phyloP scores from a whole-genome alignment of 768 basidiomycete genomes.

The Flagelloscypha sp. region DNA sequence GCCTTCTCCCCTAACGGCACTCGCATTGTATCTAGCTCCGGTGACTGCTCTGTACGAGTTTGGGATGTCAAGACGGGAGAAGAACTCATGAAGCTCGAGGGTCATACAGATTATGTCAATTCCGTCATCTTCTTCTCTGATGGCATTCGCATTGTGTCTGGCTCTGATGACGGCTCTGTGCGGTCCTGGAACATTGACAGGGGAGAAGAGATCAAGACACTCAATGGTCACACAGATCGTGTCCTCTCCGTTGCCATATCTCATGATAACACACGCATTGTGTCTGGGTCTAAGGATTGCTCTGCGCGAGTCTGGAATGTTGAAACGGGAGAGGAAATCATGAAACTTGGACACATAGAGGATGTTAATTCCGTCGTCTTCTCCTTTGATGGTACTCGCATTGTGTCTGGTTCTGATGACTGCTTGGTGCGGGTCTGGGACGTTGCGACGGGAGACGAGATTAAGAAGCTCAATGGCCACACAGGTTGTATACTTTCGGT shows the following conservation, averaged over 20 bases:
- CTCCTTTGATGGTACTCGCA: slow-evolving; percentile 13
- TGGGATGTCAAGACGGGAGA: slow-evolving; percentile 8
- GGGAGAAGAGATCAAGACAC: neutral
- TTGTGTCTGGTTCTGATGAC: slow-evolving; percentile 15
- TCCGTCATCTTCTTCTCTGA: slow-evolving; percentile 8
- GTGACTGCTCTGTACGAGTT: slow-evolving; percentile 7
- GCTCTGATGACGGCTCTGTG: slow-evolving; percentile 5
- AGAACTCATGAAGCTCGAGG: neutral
- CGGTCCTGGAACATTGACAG: slow-evolving; percentile 7
- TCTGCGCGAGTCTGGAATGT: slow-evolving; percentile 9
- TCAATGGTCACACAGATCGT: neutral
- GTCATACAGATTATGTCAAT: neutral
- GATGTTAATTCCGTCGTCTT: slow-evolving; percentile 9
- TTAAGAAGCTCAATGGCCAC: slow-evolving; percentile 7
- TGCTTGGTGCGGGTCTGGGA: slow-evolving; percentile 13
- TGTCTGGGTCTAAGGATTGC: slow-evolving; percentile 7
- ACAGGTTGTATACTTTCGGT: slow-evolving; percentile 4
- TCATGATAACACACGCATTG: slow-evolving; percentile 6
- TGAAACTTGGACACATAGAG: slow-evolving; percentile 9
- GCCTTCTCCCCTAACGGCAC: slow-evolving; percentile 8
- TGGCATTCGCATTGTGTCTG: slow-evolving; percentile 9
- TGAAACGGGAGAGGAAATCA: slow-evolving; percentile 4
- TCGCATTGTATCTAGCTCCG: slow-evolving; percentile 6
- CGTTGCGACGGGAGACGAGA: neutral
- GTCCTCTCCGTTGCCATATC: slow-evolving; percentile 9